A percentile compares a stretch with the other conserved stretches of the same genome.
Conservation (phyloP, 1,139 yeast species). For the Petasospora fabianii region DNA sequence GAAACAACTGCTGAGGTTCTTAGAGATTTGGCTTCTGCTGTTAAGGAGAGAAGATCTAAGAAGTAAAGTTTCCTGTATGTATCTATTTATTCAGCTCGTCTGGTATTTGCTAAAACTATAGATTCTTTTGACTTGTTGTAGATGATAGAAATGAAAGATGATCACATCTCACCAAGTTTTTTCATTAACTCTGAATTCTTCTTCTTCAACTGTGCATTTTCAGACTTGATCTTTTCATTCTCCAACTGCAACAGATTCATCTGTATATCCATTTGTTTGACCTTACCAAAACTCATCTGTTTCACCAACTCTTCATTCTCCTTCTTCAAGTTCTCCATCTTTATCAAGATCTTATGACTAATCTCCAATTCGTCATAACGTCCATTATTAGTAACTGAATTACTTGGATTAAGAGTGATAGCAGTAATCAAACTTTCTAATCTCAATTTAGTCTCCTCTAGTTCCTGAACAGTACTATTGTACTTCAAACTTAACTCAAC, state of each 20-base stretch:
- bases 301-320: slow-evolving; percentile 72
- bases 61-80: background rate
- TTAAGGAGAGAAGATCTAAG: slow-evolving; percentile 67
- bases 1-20: slow-evolving; percentile 83
- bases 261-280: slow-evolving; percentile 68
- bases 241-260: slow-evolving; percentile 56
- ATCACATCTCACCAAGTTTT: slow-evolving; percentile 50
- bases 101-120: too few species aligned
- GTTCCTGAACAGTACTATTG: slow-evolving; percentile 39
- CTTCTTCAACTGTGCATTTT: slow-evolving; percentile 64
- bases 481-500: slow-evolving; percentile 19
- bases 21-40: slow-evolving; percentile 75
- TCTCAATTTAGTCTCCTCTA: slow-evolving; percentile 56
- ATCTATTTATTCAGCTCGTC: too few species aligned
- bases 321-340: slow-evolving; percentile 55
- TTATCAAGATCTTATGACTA: slow-evolving; percentile 68
- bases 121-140: too few species aligned
- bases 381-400: slow-evolving; percentile 43
- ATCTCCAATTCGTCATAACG: slow-evolving; percentile 71
- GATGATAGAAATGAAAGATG: too few species aligned
- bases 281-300: slow-evolving; percentile 68
- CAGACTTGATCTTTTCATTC: slow-evolving; percentile 46
- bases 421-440: slow-evolving; percentile 65
- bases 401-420: slow-evolving; percentile 42
- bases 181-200: slow-evolving; percentile 71